Conservation (phyloP, 805 yeast species). For the Yarrowia hollandica region DNA sequence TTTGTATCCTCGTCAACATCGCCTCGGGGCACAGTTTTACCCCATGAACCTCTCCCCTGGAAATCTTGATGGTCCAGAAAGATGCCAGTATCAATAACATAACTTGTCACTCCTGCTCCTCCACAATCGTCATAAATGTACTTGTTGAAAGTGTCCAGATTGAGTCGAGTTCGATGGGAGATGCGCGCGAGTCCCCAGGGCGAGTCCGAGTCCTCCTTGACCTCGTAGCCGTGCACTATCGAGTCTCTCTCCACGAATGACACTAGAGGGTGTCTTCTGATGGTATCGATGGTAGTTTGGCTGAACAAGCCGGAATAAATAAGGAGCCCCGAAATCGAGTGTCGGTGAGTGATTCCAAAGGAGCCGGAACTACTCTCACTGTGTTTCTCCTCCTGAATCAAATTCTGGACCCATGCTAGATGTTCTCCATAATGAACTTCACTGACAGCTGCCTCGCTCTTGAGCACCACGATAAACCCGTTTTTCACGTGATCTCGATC, state of each 20-base stretch:
- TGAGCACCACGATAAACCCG: not conserved
- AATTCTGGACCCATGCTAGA: not conserved
- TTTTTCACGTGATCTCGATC: conserved; percentile 6
- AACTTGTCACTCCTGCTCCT: conserved; percentile 67
- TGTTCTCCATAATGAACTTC: not conserved
- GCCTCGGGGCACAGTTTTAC: conserved; percentile 53
- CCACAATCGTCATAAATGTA: conserved; percentile 60
- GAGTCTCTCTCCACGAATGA: conserved; percentile 65
- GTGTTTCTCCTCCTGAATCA: too few relatives aligned
- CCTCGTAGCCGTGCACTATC: conserved; percentile 50
- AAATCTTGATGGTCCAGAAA: conserved; percentile 53
- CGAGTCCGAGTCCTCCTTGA: conserved; percentile 57
- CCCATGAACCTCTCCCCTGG: conserved; percentile 62
- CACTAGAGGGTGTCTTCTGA: conserved; percentile 58
- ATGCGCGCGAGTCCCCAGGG: conserved; percentile 77
- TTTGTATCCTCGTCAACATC: conserved; percentile 54
- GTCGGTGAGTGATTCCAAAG: not conserved
- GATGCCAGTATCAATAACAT: conserved; percentile 81
- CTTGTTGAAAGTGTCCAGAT: conserved; percentile 57
- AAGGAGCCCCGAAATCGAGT: not conserved
- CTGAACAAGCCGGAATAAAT: conserved; percentile 86
- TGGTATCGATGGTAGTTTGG: conserved; percentile 67
- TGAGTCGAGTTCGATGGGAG: conserved; percentile 60
- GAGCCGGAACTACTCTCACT: too few relatives aligned
- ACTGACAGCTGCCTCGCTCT: too few relatives aligned